A percentile compares a stretch with the other conserved stretches of the same genome.
Evolutionary conservation across 495 filamentous ascomycete species (phyloP).

Genomic region (Neurospora pannonica): DNA sequence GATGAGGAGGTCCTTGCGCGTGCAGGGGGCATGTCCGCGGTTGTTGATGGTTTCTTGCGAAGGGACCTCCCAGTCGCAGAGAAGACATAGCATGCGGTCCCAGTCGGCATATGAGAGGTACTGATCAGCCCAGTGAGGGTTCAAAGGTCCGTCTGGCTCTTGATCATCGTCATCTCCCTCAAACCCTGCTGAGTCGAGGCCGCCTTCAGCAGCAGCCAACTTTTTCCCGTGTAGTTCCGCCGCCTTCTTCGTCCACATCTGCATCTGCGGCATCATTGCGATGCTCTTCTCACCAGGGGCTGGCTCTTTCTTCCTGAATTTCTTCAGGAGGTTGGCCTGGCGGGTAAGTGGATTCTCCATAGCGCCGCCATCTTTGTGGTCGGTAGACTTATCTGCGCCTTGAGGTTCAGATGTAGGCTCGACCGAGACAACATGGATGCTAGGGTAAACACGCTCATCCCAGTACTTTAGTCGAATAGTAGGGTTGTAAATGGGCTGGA

Average conservation of each 20-base stretch:
- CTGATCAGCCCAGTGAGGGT: conserved; percentile 15
- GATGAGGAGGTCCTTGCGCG: conserved; percentile 19
- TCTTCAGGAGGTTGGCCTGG: conserved; percentile 23
- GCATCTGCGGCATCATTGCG: conserved; percentile 56
- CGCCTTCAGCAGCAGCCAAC: conserved; percentile 1
- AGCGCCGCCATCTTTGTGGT: conserved; percentile 15
- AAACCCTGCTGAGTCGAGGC: background rate
- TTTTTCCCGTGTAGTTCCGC: conserved; percentile 65
- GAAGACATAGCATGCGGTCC: conserved; percentile 21
- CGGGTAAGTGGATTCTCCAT: conserved; percentile 13
- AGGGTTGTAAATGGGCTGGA: conserved; percentile 62
- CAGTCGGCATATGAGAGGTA: conserved; percentile 27
- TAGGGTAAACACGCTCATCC: conserved; percentile 72
- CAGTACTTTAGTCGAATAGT: conserved; percentile 69
- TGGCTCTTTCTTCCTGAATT: conserved; percentile 55
- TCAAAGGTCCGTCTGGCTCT: conserved; percentile 9
- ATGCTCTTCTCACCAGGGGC: conserved; percentile 37
- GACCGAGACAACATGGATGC: conserved; percentile 51
- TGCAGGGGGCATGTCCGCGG: conserved; percentile 10
- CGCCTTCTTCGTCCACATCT: conserved; percentile 83
- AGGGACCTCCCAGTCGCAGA: conserved; percentile 22
- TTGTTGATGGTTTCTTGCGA: conserved; percentile 12
- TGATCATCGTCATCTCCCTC: conserved; percentile 9
- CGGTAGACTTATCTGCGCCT: conserved; percentile 23
- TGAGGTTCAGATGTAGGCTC: conserved; percentile 26